Conservation (phyloP, 805 yeast genomes). For the Cephaloascus albidus region DNA sequence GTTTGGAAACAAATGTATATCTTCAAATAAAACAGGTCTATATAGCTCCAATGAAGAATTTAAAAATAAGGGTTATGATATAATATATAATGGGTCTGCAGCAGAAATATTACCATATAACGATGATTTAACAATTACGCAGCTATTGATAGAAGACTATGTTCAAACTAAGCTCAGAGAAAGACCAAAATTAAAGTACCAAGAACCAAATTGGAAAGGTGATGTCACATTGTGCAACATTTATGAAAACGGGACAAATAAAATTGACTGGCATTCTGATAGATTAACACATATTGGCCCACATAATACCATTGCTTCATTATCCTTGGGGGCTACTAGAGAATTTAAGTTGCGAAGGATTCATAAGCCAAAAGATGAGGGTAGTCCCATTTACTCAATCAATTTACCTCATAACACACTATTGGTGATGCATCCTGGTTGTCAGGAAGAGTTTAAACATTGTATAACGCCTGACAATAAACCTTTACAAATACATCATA, state of each 20-base stretch:
- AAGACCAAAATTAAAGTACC: slow-evolving; percentile 25
- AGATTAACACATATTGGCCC: slow-evolving; percentile 68
- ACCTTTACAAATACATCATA: slow-evolving; percentile 32
- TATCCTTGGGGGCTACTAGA: slow-evolving; percentile 63
- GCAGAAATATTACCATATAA: slow-evolving; percentile 21
- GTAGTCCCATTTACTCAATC: slow-evolving; percentile 31
- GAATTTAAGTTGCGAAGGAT: slow-evolving; percentile 49
- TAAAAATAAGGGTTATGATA: slow-evolving; percentile 3
- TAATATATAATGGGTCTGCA: slow-evolving; percentile 34
- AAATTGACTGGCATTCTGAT: slow-evolving; percentile 73
- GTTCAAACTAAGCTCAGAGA: slow-evolving; percentile 26
- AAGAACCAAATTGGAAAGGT: slow-evolving; percentile 38
- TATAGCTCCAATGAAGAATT: slow-evolving; percentile 14
- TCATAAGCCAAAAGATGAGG: slow-evolving; percentile 16
- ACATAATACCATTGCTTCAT: slow-evolving; percentile 54
- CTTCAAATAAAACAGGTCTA: slow-evolving; percentile 43
- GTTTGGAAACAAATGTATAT: slow-evolving; percentile 51
- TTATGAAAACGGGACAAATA: slow-evolving; percentile 38
- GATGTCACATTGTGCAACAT: slow-evolving; percentile 47
- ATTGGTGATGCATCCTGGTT: slow-evolving; percentile 67
- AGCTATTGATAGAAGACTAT: slow-evolving; percentile 24
- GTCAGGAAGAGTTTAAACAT: slow-evolving; percentile 71
- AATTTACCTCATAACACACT: slow-evolving; percentile 67
- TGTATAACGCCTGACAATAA: slow-evolving; percentile 39
- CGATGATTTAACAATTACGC: slow-evolving; percentile 29